phyloP scores from a whole-genome alignment of 1,284 basidiomycete species.

The Ceratobasidium sp. region DNA sequence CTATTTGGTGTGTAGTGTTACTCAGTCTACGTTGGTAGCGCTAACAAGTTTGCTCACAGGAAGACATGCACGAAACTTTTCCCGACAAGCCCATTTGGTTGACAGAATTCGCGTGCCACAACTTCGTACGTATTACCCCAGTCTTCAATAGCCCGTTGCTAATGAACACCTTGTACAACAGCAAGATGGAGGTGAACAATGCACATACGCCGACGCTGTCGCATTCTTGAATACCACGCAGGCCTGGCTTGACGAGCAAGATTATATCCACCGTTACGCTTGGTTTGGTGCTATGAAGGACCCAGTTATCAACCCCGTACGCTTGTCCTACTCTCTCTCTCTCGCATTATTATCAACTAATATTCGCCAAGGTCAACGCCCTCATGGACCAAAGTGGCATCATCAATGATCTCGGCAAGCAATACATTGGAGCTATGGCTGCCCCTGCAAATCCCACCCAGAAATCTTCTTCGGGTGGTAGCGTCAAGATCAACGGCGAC shows the following conservation, averaged over 20 bases:
- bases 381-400: constrained; percentile 34
- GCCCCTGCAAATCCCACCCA: constrained; percentile 14
- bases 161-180: background rate
- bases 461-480: background rate
- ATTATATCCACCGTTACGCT: constrained; percentile 57
- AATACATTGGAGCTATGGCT: constrained; percentile 31
- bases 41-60: background rate
- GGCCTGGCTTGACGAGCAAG: constrained; percentile 54
- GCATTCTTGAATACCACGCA: constrained; percentile 55
- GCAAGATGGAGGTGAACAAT: constrained; percentile 47
- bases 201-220: constrained; percentile 50
- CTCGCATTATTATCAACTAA: background rate
- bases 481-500: background rate
- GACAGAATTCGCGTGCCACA: constrained; percentile 73
- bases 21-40: background rate
- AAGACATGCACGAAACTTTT: constrained; percentile 61
- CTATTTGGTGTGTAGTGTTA: constrained; percentile 55
- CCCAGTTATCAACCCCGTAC: constrained; percentile 37
- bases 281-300: constrained; percentile 54
- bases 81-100: constrained; percentile 60
- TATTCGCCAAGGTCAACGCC: constrained; percentile 19
- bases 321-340: background rate
- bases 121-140: constrained; percentile 46
- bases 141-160: background rate
- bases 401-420: constrained; percentile 37